Evolutionary conservation across 768 basidiomycete species (phyloP).

Genomic region (Russula brevipes): DNA sequence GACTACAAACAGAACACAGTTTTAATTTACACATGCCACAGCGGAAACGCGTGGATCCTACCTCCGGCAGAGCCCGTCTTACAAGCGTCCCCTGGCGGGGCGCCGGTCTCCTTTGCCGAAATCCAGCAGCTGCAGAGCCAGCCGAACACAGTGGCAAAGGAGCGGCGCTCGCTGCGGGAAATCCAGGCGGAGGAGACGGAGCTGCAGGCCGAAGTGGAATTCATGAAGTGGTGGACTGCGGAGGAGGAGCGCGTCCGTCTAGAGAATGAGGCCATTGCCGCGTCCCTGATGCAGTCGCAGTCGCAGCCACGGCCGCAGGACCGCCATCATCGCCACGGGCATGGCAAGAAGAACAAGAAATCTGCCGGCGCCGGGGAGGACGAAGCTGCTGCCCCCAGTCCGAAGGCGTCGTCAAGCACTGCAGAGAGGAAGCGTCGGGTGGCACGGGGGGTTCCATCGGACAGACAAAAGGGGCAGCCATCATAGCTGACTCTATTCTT

Average conservation of each 20-base stretch:
- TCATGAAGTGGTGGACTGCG: slow-evolving; percentile 83
- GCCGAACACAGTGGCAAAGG: slow-evolving; percentile 42
- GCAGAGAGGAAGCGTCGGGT: neutral
- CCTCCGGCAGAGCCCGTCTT: slow-evolving; percentile 48
- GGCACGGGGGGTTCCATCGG: neutral
- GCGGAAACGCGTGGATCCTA: slow-evolving; percentile 60
- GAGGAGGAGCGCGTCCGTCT: slow-evolving; percentile 69
- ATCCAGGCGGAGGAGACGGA: slow-evolving; percentile 83
- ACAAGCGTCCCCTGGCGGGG: slow-evolving; percentile 26
- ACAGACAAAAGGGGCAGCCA: neutral
- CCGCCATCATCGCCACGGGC: neutral
- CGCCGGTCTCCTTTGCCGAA: slow-evolving; percentile 62
- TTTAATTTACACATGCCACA: slow-evolving; percentile 24
- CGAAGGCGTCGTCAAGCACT: neutral
- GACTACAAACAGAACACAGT: neutral
- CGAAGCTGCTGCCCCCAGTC: neutral
- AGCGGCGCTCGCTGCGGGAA: slow-evolving; percentile 63
- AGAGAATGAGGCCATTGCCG: slow-evolving; percentile 36
- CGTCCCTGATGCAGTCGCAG: neutral
- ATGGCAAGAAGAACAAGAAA: neutral
- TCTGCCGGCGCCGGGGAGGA: neutral
- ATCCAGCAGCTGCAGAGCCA: slow-evolving; percentile 77
- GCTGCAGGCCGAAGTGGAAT: slow-evolving; percentile 44
- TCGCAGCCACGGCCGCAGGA: neutral
- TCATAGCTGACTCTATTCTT: neutral